These are phyloP conservation scores for Alternaria postmessia DNA, from an alignment of 2,329 filamentous ascomycete species.

Conservation along the genomic window DNA sequence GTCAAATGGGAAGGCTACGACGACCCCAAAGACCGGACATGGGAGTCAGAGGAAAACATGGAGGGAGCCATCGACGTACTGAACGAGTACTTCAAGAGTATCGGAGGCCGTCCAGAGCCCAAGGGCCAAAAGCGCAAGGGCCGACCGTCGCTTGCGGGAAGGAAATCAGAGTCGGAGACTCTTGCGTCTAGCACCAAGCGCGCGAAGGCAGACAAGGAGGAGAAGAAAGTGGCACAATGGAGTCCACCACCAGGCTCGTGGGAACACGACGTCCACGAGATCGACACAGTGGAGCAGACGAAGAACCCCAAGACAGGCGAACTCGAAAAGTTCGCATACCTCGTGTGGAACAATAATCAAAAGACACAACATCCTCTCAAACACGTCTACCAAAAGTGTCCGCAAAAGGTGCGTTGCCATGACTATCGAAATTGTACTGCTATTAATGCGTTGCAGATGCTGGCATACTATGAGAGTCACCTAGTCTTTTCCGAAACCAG, in stretches of 20 bases:
- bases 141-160: constrained; percentile 31
- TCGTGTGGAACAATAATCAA: constrained; percentile 76
- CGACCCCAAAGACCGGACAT: constrained; percentile 73
- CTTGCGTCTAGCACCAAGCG: constrained; percentile 36
- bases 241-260: constrained; percentile 76
- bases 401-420: constrained; percentile 67
- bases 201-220: constrained; percentile 51
- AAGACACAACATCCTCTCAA: constrained; percentile 77
- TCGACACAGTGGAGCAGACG: constrained; percentile 77
- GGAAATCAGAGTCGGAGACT: constrained; percentile 33
- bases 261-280: constrained; percentile 75
- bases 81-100: constrained; percentile 67
- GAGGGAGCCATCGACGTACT: constrained; percentile 62
- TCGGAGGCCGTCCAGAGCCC: constrained; percentile 69
- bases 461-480: constrained; percentile 61
- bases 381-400: constrained; percentile 76
- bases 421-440: too few relatives aligned
- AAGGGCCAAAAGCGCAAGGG: constrained; percentile 64
- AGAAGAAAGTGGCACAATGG: constrained; percentile 61
- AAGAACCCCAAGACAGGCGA: constrained; percentile 49
- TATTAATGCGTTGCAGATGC: constrained; percentile 41
- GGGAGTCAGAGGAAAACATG: constrained; percentile 80
- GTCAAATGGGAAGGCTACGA: constrained; percentile 86
- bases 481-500: constrained; percentile 43
- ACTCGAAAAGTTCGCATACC: constrained; percentile 69